A percentile compares a stretch with the other conserved stretches of the same genome.
phyloP scores from a whole-genome alignment of 2,329 filamentous ascomycete species.

The Xylariaceae sp. region DNA sequence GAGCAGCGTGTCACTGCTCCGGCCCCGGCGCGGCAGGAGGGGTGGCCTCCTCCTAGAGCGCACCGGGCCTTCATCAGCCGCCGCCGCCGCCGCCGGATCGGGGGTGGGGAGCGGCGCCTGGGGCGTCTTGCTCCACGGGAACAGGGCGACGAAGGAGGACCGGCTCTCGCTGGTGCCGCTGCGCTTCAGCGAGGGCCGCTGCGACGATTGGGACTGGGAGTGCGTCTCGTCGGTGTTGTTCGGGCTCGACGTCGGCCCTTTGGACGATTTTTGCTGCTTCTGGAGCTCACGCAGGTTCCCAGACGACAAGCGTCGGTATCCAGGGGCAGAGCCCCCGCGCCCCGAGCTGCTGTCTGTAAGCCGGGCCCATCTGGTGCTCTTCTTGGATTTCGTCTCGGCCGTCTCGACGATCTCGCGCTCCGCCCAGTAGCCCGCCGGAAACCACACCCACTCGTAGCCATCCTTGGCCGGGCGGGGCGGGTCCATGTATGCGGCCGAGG shows the following conservation, averaged over 20 bases:
- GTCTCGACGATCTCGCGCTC: conserved; percentile 37
- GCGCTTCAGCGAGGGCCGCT: conserved; percentile 13
- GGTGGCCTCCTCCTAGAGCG: too few relatives aligned
- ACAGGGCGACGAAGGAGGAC: background rate
- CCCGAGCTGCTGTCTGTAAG: conserved; percentile 20
- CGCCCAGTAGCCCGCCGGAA: conserved; percentile 56
- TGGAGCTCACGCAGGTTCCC: conserved; percentile 1
- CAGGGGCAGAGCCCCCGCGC: too few relatives aligned
- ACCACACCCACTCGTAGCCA: conserved; percentile 56
- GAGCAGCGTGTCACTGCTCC: too few relatives aligned
- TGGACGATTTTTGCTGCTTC: background rate
- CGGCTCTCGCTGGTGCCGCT: conserved; percentile 10
- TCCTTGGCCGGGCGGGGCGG: conserved; percentile 47
- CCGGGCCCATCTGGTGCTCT: conserved; percentile 34
- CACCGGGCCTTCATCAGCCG: too few relatives aligned
- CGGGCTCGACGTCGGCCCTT: conserved; percentile 11
- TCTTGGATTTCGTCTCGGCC: conserved; percentile 23
- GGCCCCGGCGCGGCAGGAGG: too few relatives aligned
- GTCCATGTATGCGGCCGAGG: conserved; percentile 30
- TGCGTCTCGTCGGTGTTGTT: conserved; percentile 17
- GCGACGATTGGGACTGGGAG: conserved; percentile 14
- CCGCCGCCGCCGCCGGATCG: too few relatives aligned
- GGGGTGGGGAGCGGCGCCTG: background rate
- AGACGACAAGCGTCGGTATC: background rate
- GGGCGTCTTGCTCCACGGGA: background rate